Percentiles rank a stretch among this genome's conserved stretches.
These are phyloP conservation scores for Diversispora eburnea DNA, from an alignment of 192 early-diverging fungal genomes.

Conservation along the genomic window DNA sequence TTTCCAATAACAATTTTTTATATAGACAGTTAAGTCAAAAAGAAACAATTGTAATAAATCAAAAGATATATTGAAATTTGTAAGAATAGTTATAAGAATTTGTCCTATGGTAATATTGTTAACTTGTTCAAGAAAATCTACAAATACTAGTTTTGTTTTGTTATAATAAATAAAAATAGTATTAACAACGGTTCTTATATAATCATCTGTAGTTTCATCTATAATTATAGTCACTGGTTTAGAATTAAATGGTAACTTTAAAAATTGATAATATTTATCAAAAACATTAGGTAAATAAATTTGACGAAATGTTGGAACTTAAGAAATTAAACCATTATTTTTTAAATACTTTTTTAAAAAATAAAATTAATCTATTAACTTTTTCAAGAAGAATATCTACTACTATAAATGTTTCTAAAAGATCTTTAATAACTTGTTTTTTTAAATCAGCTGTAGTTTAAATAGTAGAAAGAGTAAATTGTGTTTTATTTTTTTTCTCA, in stretches of 20 bases:
- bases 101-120: background rate
- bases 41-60: background rate
- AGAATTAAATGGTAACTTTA: background rate
- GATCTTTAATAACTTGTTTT: background rate
- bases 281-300: background rate
- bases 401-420: background rate
- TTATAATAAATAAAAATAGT: background rate
- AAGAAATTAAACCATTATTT: background rate
- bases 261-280: background rate
- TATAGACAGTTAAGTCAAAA: background rate
- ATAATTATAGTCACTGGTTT: background rate
- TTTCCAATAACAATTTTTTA: background rate
- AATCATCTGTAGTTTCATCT: background rate
- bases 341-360: constrained; percentile 13
- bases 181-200: background rate
- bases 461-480: too few species aligned
- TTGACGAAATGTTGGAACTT: background rate
- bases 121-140: constrained; percentile 4
- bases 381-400: background rate
- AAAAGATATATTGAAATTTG: background rate
- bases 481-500: too few species aligned
- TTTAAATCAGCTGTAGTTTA: background rate
- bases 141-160: background rate
- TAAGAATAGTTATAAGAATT: background rate
- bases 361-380: background rate